These are phyloP conservation scores for Austroboletus olivaceoglutinosus DNA, from an alignment of 1,284 basidiomycete genomes.

Conservation along the genomic window DNA sequence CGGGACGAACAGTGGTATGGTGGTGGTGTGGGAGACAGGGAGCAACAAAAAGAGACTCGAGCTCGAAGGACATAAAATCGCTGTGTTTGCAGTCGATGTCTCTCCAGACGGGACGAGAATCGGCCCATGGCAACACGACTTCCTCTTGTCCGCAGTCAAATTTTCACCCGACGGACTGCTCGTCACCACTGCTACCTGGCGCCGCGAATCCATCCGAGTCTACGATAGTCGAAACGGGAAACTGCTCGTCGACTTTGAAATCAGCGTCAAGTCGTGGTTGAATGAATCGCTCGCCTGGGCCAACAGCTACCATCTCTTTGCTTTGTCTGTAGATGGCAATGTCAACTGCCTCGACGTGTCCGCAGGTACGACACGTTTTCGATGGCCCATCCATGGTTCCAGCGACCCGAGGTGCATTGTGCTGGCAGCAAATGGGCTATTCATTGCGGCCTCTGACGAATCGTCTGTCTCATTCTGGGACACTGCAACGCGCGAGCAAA, in stretches of 20 bases:
- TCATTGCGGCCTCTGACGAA: conserved; percentile 5
- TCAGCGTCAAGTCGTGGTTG: conserved; percentile 5
- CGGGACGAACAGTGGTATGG: background rate
- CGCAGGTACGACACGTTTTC: too few relatives aligned
- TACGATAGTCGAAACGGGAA: background rate
- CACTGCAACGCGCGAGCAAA: background rate
- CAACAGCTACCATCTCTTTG: too few relatives aligned
- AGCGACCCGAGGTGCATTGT: conserved; percentile 2
- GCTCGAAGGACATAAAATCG: background rate
- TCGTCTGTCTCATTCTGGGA: conserved; percentile 13
- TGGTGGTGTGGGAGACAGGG: background rate
- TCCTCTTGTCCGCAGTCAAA: conserved; percentile 6
- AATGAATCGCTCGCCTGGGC: too few relatives aligned
- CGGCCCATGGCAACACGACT: too few relatives aligned
- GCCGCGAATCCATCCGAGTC: conserved; percentile 1
- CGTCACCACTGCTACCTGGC: conserved; percentile 7
- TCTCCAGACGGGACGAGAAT: background rate
- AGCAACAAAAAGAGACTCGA: background rate
- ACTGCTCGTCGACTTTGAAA: conserved; percentile 1
- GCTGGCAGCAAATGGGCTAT: conserved; percentile 1
- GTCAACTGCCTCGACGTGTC: too few relatives aligned
- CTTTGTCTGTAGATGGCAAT: too few relatives aligned
- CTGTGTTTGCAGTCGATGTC: background rate
- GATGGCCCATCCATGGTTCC: too few relatives aligned
- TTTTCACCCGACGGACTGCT: conserved; percentile 12